These are phyloP conservation scores for Pichia rugopelliculosa DNA, from an alignment of 805 yeast species.

Conservation along the genomic window DNA sequence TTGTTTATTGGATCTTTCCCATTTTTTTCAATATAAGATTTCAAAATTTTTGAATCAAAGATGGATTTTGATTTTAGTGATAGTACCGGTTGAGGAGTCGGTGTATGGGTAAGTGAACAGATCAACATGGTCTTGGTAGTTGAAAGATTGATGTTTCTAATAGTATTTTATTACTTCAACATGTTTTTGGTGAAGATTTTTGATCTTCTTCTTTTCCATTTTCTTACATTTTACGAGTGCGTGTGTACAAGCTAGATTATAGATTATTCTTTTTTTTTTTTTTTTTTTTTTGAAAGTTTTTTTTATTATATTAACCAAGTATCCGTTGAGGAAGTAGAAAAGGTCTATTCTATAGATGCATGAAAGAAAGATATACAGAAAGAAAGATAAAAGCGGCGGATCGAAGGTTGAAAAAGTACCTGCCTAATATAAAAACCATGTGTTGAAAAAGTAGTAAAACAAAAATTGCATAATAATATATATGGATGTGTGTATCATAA, in stretches of 20 bases:
- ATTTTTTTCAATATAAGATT: conserved; percentile 52
- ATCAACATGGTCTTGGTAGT: conserved; percentile 19
- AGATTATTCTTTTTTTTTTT: not conserved
- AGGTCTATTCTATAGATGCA: conserved; percentile 10
- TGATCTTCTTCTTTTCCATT: no score
- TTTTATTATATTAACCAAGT: conserved; percentile 5
- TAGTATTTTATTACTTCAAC: not conserved
- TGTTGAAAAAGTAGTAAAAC: not conserved
- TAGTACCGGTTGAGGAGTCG: conserved; percentile 63
- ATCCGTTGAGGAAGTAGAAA: conserved; percentile 18
- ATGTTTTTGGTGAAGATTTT: not conserved
- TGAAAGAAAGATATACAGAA: conserved; percentile 5
- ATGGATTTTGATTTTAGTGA: conserved; percentile 65
- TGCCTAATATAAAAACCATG: conserved; percentile 1
- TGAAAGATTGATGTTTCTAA: no score
- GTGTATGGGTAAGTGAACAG: conserved; percentile 55
- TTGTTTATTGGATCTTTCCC: conserved; percentile 73
- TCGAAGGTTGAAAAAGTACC: conserved; percentile 1
- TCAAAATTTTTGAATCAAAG: conserved; percentile 58
- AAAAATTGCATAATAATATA: conserved; percentile 1
- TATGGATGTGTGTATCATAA: not conserved
- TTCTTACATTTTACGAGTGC: no score
- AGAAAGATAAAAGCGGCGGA: not conserved
- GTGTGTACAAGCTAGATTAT: no score
- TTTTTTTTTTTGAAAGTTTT: not conserved